Evolutionary conservation across 2,329 filamentous ascomycete species (phyloP).

Genomic region (Lecanosticta acicola): DNA sequence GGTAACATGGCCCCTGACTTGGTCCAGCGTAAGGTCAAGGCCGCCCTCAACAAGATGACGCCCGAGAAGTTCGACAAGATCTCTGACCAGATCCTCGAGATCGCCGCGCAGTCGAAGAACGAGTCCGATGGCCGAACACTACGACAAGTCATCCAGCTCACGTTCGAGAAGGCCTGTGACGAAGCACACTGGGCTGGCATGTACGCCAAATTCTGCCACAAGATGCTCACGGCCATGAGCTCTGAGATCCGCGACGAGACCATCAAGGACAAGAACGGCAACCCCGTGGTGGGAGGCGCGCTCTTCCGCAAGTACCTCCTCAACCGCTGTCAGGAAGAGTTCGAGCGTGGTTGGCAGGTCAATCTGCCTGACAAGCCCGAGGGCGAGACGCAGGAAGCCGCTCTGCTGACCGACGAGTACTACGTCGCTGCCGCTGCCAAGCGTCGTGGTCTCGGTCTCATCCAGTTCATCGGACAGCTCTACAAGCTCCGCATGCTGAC

Average conservation of each 20-base stretch:
- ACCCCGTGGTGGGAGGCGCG: slow-evolving; percentile 83
- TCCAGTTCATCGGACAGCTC: slow-evolving; percentile 98
- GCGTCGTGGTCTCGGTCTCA: slow-evolving; percentile 91
- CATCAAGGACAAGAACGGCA: slow-evolving; percentile 82
- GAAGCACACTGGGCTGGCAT: slow-evolving; percentile 98
- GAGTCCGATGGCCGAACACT: slow-evolving; percentile 90
- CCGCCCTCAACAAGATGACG: slow-evolving; percentile 98
- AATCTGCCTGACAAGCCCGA: slow-evolving; percentile 76
- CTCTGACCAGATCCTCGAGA: slow-evolving; percentile 83
- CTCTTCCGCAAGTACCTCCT: slow-evolving; percentile 98
- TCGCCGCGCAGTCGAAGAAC: slow-evolving; percentile 91
- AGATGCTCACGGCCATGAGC: slow-evolving; percentile 94
- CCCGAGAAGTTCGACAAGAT: slow-evolving; percentile 98
- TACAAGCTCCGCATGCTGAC: slow-evolving; percentile 99
- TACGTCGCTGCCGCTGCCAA: slow-evolving; percentile 91
- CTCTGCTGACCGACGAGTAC: slow-evolving; percentile 91
- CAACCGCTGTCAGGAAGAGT: slow-evolving; percentile 97
- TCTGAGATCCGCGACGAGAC: slow-evolving; percentile 91
- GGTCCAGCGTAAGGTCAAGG: slow-evolving; percentile 98
- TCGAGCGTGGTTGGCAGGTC: slow-evolving; percentile 93
- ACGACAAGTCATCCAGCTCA: slow-evolving; percentile 96
- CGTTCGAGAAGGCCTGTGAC: slow-evolving; percentile 97
- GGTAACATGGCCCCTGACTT: slow-evolving; percentile 77
- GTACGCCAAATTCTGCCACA: slow-evolving; percentile 98
- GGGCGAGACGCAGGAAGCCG: slow-evolving; percentile 64